Base-by-base conservation (phyloP, 345 rosid species). In the Rhizophora apiculata region DNA sequence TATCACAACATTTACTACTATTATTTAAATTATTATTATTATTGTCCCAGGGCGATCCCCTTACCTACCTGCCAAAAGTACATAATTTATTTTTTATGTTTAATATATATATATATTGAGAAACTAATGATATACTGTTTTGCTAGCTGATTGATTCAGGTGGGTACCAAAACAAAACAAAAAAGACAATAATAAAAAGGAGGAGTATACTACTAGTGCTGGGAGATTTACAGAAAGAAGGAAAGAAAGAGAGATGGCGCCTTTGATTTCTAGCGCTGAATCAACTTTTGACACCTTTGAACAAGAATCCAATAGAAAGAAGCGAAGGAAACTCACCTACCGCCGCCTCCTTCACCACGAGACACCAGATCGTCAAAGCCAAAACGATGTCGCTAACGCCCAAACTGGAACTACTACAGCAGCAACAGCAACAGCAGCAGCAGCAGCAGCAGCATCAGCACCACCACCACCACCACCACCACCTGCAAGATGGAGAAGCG, bases 291-390 rank as follows among this genome's bases (percentile, higher is more conserved):
- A 73, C 37, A 31, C 76, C 64, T 78, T 75, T 1, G 49, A 43
- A 43, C 55, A 57, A 18, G 87, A 84, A 61, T 80, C 78, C 20
- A 72, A 69, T n/a, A 70, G 79, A 21, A 88, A 86, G 82, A 92
- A 80, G 67, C 86, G 82, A 30, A 80, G 79, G 65, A 78, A 81
- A 82, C 58, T 59, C 7, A 19, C 74, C 0, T 65, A 3, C 49
- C 46, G 3, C 46, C 46, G 15, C 46, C 24, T 24, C 24, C 24
- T 24, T 1, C 6, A 4, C 7, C 19, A 32, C 53, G 70, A 49
- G 16, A 52, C 59, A 63, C 68, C 24, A 19, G 36, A 51, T 62
- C 63, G 15, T 39, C 15, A 16, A 21, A 30, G 22, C 59, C 65
- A n/a, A 8, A 62, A 54, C 56, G 34, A 19, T 43, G 36, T 15